Evolutionary conservation across 2,329 filamentous ascomycete genomes (phyloP).

Genomic region (Clonostachys chloroleuca): DNA sequence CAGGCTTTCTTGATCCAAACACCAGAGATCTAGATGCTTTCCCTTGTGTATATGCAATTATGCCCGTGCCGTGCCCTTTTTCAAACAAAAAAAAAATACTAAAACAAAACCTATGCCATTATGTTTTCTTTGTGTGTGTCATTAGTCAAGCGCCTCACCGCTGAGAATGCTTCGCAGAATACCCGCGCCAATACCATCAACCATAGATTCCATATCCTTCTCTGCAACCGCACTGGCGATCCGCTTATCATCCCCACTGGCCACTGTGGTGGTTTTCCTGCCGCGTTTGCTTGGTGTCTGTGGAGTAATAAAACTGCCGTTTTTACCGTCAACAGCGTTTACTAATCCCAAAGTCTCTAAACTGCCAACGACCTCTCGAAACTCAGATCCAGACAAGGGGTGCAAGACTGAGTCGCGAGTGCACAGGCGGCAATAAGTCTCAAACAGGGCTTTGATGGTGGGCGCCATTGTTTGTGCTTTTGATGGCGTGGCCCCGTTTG

Average conservation of each 20-base stretch:
- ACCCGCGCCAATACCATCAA: constrained; percentile 56
- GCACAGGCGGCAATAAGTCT: constrained; percentile 79
- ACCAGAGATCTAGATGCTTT: too few species aligned
- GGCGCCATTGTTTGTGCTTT: constrained; percentile 62
- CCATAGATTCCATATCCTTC: constrained; percentile 69
- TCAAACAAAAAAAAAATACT: neutral
- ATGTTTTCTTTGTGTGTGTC: neutral
- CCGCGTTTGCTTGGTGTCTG: constrained; percentile 70
- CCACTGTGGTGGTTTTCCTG: constrained; percentile 45
- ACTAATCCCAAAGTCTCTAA: constrained; percentile 85
- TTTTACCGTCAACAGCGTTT: constrained; percentile 64
- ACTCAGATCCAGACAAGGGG: constrained; percentile 85
- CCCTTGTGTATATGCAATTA: too few species aligned
- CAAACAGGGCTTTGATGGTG: constrained; percentile 78
- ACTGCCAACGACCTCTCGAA: constrained; percentile 86
- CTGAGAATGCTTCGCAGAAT: constrained; percentile 60
- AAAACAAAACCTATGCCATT: neutral
- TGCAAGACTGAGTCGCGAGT: constrained; percentile 85
- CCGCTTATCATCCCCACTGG: constrained; percentile 65
- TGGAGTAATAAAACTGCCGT: constrained; percentile 57
- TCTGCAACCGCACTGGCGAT: constrained; percentile 78
- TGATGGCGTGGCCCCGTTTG: constrained; percentile 48
- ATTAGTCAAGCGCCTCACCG: constrained; percentile 53
- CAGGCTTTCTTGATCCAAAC: too few species aligned
- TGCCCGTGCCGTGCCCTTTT: too few species aligned